Evolutionary conservation across 768 basidiomycete genomes (phyloP).

Genomic region (Termitomyces bulborhizus): DNA sequence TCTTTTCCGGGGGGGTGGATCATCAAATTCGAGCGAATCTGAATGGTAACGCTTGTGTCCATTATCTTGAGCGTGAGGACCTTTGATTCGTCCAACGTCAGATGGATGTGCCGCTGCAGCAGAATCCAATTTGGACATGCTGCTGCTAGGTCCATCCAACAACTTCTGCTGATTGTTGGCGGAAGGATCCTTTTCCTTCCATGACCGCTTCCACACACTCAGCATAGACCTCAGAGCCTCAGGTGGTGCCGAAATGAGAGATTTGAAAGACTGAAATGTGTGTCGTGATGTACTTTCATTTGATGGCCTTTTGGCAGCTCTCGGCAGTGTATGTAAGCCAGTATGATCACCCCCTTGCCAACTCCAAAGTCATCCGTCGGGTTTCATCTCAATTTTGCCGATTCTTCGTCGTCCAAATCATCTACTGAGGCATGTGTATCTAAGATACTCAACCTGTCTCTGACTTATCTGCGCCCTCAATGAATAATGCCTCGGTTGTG

Average conservation of each 20-base stretch:
- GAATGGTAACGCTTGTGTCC: constrained; percentile 6
- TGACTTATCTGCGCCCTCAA: constrained; percentile 7
- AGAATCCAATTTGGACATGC: constrained; percentile 17
- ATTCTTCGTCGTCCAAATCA: not conserved
- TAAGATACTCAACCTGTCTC: not conserved
- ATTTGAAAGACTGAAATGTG: not conserved
- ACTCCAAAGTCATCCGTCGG: too few species aligned
- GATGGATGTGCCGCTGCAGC: constrained; percentile 18
- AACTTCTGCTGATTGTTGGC: constrained; percentile 17
- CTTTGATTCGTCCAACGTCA: constrained; percentile 2
- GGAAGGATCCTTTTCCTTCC: constrained; percentile 28
- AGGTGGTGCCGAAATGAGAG: not conserved
- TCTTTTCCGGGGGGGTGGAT: constrained; percentile 6
- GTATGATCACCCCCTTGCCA: too few species aligned
- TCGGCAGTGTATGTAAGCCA: too few species aligned
- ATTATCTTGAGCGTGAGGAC: not conserved
- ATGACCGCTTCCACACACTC: constrained; percentile 45
- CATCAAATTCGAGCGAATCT: constrained; percentile 6
- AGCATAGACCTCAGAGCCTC: constrained; percentile 28
- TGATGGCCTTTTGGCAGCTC: too few species aligned
- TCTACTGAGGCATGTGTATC: constrained; percentile 9
- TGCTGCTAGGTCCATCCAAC: constrained; percentile 22
- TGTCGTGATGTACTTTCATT: too few species aligned
- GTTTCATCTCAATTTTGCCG: not conserved
- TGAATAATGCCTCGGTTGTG: constrained; percentile 43